Base-by-base conservation (phyloP, 768 basidiomycete species). In the Tricholoma sp. region DNA sequence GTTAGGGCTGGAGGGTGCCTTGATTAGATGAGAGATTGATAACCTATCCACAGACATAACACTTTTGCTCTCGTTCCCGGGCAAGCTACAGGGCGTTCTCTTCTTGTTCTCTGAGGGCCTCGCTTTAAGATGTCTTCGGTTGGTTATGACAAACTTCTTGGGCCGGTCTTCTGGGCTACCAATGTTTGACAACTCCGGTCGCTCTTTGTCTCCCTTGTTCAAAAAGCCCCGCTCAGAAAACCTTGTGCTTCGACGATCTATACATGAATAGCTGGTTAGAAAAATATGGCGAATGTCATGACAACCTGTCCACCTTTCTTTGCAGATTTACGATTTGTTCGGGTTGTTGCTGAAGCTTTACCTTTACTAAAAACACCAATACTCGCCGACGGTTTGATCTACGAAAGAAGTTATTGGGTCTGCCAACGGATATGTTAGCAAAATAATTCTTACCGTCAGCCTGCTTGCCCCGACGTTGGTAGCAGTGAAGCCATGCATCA, bases 401-500 rank as follows among this genome's bases (percentile, higher is more conserved):
- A 2, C 11, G 19, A 34, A 22, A 43, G n/a, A n/a, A 49, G 29
- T 16, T 10, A 7, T 27, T 45, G 16, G 19, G 37, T 52, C 37
- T 43, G 35, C 22, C 50, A 24, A 32, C 10, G 12, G 29, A 49
- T 31, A 35, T 11, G 10, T 21, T 19, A 19, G n/a, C 11, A 31
- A 4, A 18, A 5, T 14, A 50, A 32, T 12, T 43, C 8, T 12
- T 62, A 87, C 86, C 55, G 86, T 89, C 10, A 89, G 65, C 39
- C 87, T 78, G 56, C 80, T 77, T 53, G 77, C 80, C 12, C 84
- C 83, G 2, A 89, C 76, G 59, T 85, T 87, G 5, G 77, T 79
- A 0, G 86, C 81, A 14, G 77, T 69, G 64, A 88, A 86, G 0
- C 84, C 84, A 59, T 87, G 83, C 83, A 89, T 83, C 24, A 89